Evolutionary conservation across 345 rosid species (phyloP).

Genomic region (Schrenkiella parvula): DNA sequence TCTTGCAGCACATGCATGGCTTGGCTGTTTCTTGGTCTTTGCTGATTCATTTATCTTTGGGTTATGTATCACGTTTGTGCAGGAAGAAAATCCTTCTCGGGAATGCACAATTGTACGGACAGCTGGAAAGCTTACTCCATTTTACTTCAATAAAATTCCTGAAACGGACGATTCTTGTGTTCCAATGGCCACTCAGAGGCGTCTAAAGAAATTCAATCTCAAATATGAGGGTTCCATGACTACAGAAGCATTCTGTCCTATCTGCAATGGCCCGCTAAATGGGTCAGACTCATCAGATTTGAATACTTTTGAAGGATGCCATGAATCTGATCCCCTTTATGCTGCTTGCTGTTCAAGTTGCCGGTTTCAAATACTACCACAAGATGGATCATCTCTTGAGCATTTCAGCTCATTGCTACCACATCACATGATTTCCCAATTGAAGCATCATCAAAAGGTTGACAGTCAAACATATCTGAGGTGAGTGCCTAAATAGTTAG

Average conservation of each 20-base stretch:
- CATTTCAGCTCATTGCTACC: constrained; percentile 55
- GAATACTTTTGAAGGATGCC: constrained; percentile 13
- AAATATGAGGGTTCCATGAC: constrained; percentile 60
- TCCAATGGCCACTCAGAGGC: constrained; percentile 78
- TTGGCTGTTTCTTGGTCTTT: background rate
- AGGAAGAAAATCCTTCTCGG: constrained; percentile 91
- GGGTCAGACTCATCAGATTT: constrained; percentile 38
- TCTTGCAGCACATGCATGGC: background rate
- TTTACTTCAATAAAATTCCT: constrained; percentile 76
- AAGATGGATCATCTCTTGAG: constrained; percentile 51
- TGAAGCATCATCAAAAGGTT: constrained; percentile 24
- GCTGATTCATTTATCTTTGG: background rate
- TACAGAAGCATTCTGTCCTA: constrained; percentile 70
- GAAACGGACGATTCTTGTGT: constrained; percentile 59
- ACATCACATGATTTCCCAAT: constrained; percentile 44
- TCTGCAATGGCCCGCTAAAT: constrained; percentile 67
- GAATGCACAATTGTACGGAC: constrained; percentile 85
- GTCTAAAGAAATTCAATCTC: constrained; percentile 64
- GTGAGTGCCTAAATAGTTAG: constrained; percentile 36
- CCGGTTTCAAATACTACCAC: constrained; percentile 82
- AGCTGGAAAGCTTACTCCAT: constrained; percentile 91
- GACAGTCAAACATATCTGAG: constrained; percentile 44
- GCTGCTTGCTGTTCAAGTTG: constrained; percentile 79
- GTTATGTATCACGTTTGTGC: constrained; percentile 22
- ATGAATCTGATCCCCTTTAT: constrained; percentile 34